Base-by-base conservation (phyloP, 495 filamentous ascomycete genomes). In the Xylaria telfairii region DNA sequence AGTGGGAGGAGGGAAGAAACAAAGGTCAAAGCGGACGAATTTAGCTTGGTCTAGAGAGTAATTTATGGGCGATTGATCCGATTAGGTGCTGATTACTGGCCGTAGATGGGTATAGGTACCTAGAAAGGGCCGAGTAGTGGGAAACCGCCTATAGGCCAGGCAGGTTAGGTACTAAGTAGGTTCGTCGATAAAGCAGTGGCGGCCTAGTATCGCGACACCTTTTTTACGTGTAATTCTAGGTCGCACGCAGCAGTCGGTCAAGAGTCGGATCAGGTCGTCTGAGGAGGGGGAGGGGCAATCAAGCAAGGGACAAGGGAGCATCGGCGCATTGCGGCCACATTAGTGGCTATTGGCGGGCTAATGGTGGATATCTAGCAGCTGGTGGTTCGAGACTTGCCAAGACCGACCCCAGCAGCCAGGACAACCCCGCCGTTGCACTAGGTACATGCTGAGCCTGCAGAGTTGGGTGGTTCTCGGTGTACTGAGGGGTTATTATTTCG, bases 211-310 rank as follows among this genome's bases (percentile, higher is more conserved):
- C 64, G 24, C 64, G 64, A 66, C 26, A 41, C 46, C n/a, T 66
- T 37, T 51, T 65, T 53, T 42, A 26, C 34, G 51, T 54, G 51
- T 54, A 26, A n/a, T n/a, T n/a, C n/a, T n/a, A n/a, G n/a, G n/a
- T n/a, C n/a, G n/a, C n/a, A n/a, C n/a, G n/a, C n/a, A n/a, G n/a
- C n/a, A 10, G 46, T 49, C n/a, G 5, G 4, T 10, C 30, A 34
- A 4, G 26, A 4, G 65, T 68, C 51, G 39, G 49, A 46, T 24
- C 51, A 57, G 24, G 34, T 68, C 37, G 51, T 60, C 39, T 3
- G 32, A 59, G 65, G 65, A 68, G 65, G 65, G 65, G 65, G 65
- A 68, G 65, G 65, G 65, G 65, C 51, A 68, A 32, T 65, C 24
- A 28, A 59, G 34, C 34, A 37, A 37, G 34, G 34, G 34, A 39